Evolutionary conservation across 768 basidiomycete species (phyloP).

Genomic region (Kwoniella europaea): DNA sequence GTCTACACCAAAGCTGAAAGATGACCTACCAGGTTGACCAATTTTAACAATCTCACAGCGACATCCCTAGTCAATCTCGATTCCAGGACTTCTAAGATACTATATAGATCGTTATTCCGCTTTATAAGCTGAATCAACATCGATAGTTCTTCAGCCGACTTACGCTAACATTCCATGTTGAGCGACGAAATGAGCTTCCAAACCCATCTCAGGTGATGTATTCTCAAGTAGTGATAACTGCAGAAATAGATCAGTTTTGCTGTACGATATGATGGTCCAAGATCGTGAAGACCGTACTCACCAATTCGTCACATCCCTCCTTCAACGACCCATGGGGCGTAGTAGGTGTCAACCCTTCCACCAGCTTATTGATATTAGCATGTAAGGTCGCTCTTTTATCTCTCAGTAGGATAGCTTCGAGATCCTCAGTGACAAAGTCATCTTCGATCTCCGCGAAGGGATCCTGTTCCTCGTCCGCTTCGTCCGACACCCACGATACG

Average conservation of each 20-base stretch:
- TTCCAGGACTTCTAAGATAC: slow-evolving; percentile 87
- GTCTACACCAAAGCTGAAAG: neutral
- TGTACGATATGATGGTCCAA: too few relatives aligned
- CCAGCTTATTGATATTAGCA: slow-evolving; percentile 77
- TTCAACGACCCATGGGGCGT: slow-evolving; percentile 76
- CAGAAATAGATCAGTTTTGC: too few relatives aligned
- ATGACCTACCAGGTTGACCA: slow-evolving; percentile 79
- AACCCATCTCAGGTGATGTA: slow-evolving; percentile 68
- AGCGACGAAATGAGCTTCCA: slow-evolving; percentile 84
- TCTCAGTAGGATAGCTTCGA: slow-evolving; percentile 87
- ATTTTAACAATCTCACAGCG: slow-evolving; percentile 79
- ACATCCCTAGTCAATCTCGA: slow-evolving; percentile 83
- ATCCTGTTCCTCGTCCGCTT: slow-evolving; percentile 80
- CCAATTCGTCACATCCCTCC: slow-evolving; percentile 85
- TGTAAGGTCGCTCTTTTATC: slow-evolving; percentile 91
- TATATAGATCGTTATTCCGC: slow-evolving; percentile 8
- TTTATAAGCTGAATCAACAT: neutral
- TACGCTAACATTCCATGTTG: slow-evolving; percentile 90
- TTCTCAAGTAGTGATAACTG: slow-evolving; percentile 78
- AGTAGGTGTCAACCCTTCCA: slow-evolving; percentile 81
- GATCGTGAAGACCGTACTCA: slow-evolving; percentile 57
- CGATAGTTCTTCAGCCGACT: slow-evolving; percentile 14
- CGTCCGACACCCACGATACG: slow-evolving; percentile 86
- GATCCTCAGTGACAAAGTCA: slow-evolving; percentile 75
- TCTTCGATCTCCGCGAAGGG: slow-evolving; percentile 98